Base-by-base conservation (phyloP, 1,139 yeast genomes). In the Candida sp. region DNA sequence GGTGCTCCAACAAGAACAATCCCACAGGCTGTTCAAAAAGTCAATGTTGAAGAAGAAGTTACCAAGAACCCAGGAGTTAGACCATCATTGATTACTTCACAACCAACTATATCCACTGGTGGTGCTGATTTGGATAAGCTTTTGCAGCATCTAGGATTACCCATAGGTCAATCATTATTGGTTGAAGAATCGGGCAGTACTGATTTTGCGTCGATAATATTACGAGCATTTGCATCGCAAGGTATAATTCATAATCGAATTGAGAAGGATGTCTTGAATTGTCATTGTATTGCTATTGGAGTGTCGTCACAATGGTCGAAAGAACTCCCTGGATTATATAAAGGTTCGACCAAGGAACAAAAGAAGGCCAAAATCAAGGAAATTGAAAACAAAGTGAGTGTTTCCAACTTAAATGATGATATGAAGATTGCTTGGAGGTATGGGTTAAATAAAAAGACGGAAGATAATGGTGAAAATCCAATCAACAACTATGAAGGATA, bases 361-460 rank as follows among this genome's bases (percentile, higher is more conserved):
- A 83, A 83, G 60, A 82, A 79, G 57, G 79, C 81, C 22, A 69
- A 70, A 46, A 78, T 86, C 4, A 60, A 67, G 22, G 79, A 76
- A 45, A 80, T 84, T 47, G 84, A 84, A 54, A 70, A 80, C 5
- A 81, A 81, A 55, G 63, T 87, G 4, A 81, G 88, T 44, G 91
- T 87, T 4, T 80, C 84, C 30, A 87, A 87, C 55, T 58, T 85
- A 52, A 72, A 49, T 37, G 48, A 61, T 33, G 87, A 84, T 51
- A 64, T 88, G 70, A 85, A 83, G 58, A 88, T 88, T 54, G 96
- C 96, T 1, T 88, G 96, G 96, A 77, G 95, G 55, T 88, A 88
- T 54, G 89, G 89, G 0, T 60, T 83, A 42, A 76, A 73, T 37
- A 77, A 78, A 44, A 75, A 65, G 43, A 52, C 60, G 29, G 29